These are phyloP conservation scores for Albatrellus sp. DNA, from an alignment of 1,284 basidiomycete genomes.

Conservation along the genomic window DNA sequence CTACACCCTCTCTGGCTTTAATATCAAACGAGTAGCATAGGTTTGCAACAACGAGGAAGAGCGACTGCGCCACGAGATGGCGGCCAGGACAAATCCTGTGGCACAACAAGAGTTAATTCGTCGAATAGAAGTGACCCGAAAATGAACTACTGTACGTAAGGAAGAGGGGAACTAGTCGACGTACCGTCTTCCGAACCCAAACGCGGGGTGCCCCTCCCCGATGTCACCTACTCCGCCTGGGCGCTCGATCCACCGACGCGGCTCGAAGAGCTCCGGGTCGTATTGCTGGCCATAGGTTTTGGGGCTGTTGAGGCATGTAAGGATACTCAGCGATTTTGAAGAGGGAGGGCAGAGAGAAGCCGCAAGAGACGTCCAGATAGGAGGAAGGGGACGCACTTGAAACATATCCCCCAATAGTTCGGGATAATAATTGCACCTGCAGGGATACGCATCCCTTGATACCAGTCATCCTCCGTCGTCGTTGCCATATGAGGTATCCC, in stretches of 20 bases:
- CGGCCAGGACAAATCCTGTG: neutral
- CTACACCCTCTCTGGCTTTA: neutral
- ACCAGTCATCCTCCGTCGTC: constrained; percentile 11
- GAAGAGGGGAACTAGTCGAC: too few species aligned
- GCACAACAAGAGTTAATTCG: neutral
- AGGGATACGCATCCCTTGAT: constrained; percentile 14
- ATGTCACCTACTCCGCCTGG: neutral
- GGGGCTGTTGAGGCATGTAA: neutral
- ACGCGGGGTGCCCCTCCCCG: constrained; percentile 3
- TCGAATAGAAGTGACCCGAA: neutral
- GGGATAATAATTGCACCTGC: constrained; percentile 10
- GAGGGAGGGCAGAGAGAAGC: too few species aligned
- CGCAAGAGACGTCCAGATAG: too few species aligned
- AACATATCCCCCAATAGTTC: constrained; percentile 8
- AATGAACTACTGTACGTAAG: neutral
- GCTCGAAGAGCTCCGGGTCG: constrained; percentile 2
- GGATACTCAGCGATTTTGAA: neutral
- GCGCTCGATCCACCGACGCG: neutral
- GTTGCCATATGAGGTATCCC: neutral
- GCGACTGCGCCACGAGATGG: neutral
- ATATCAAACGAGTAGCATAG: neutral
- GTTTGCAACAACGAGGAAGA: neutral
- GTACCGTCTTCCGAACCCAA: constrained; percentile 2
- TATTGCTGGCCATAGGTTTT: neutral
- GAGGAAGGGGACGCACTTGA: constrained; percentile 3